Evolutionary conservation across 225 moss, liverwort and hornwort genomes (phyloP), one percentile per base, ranked within the genome.

Genomic region (Marchantia polymorpha): DNA sequence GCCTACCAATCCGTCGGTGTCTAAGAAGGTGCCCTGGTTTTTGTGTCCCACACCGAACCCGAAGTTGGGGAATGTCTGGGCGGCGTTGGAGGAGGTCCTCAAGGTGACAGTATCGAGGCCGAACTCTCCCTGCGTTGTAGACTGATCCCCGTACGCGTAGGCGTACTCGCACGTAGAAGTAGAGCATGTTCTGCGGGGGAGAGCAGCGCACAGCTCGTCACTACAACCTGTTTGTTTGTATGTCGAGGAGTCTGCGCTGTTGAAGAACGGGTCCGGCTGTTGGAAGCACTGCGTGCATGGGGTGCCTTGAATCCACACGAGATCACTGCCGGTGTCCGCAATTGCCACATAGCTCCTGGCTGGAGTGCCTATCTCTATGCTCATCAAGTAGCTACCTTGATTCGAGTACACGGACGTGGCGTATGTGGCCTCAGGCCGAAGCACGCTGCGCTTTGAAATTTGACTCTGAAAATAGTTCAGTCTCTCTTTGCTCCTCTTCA

Each of bases 141-240:
- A 85, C 15, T 81, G 69, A 55, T 90, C 90, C 55, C 90, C 90
- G 51, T 90, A 90, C 0, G 46, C 22, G 26, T 90, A 88, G 0
- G 31, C 7, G 73, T 88, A 90, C 15, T 53, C 30, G 51, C 90
- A 90, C 23, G 49, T 72, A 20, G 69, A 9, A 11, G 31, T 30
- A 17, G n/a, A 48, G 56, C 88, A 87, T 16, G 74, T 50, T 13
- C 20, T 74, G 22, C n/a, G n/a, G 0, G 79, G 78, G 7, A 86
- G 77, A 0, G 59, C 11, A 2, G 15, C 49, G 66, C 88, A 88
- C 0, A 83, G 73, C 17, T 10, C 2, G 56, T 55, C 56, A 4
- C 20, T 7, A 47, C 85, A 86, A 53, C 31, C 68, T 22, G 55
- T 22, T 25, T 73, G 1, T 56, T 12, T 29, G 29, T 55, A 65